Evolutionary conservation across 352 stramenopile species (phyloP), one percentile per base, ranked within the genome.

Genomic region (Phytophthora chlamydospora): DNA sequence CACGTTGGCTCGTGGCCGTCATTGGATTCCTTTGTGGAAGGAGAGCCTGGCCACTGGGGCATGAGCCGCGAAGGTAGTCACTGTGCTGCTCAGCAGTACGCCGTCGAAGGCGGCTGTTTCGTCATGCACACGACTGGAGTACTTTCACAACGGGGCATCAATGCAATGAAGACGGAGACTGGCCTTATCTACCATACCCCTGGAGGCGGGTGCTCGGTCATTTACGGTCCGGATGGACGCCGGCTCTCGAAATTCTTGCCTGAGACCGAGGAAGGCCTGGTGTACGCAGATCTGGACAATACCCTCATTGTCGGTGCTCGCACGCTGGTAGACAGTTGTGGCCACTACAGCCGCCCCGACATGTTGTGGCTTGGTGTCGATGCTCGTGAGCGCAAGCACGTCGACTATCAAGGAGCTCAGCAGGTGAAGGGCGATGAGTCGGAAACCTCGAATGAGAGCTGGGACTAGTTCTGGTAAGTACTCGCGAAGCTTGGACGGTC

Each of bases 291-390:
- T 35, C 35, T 70, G n/a, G 48, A 65, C 62, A 64, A 57, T 19
- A 35, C 29, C 14, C 32, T 54, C 1, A 48, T 65, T 9, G 6
- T 65, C 7, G 31, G 21, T 1, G 49, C 48, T 8, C 54, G 54
- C 14, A 60, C 48, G 41, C 41, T 70, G 47, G 44, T 70, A 19
- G 52, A 65, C 36, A 49, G 21, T 11, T 56, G 47, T 2, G 62
- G 62, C 11, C 54, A 70, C 41, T 70, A 70, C 54, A 70, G 54
- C 46, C 62, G 62, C 27, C 62, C 54, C 6, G 62, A 65, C 27
- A 49, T 70, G 46, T 42, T 69, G 17, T 64, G 61, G 46, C 38
- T 69, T 11, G 54, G 62, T 3, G 62, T 49, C 3, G 54, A 70
- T 39, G 43, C 62, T 3, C 54, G 54, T 8, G 47, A 62, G 11